These are phyloP conservation scores for Ganoderma meredithae DNA, from an alignment of 1,284 basidiomycete species.

Conservation along the genomic window DNA sequence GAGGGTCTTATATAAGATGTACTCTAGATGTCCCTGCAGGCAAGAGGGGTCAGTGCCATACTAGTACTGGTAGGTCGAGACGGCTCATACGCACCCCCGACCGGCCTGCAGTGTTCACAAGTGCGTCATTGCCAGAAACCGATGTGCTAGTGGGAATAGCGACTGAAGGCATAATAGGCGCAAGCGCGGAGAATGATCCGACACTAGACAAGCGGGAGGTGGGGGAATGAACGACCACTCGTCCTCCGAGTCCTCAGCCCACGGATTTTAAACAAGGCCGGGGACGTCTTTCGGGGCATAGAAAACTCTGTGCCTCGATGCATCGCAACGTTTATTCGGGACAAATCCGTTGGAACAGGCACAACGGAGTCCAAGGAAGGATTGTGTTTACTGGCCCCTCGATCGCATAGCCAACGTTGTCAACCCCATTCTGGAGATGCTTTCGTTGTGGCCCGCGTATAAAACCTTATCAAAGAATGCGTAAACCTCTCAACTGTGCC, in stretches of 20 bases:
- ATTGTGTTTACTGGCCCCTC: not conserved
- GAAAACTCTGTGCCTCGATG: not conserved
- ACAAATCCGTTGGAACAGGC: not conserved
- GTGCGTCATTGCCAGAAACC: not conserved
- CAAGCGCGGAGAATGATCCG: not conserved
- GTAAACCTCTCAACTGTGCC: not conserved
- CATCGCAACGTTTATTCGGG: not conserved
- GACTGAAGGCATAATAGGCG: not conserved
- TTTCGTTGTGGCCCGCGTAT: not conserved
- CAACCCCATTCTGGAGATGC: not conserved
- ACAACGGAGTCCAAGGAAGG: not conserved
- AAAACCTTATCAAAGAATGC: not conserved
- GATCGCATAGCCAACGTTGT: not conserved
- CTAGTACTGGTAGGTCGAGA: too few species aligned
- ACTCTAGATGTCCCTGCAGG: slow-evolving; percentile 34
- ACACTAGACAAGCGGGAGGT: slow-evolving; percentile 3
- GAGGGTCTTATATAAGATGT: slow-evolving; percentile 38
- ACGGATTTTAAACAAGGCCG: not conserved
- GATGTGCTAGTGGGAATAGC: not conserved
- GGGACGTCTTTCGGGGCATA: too few species aligned
- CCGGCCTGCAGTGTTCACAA: not conserved
- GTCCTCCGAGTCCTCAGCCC: not conserved
- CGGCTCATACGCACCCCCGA: not conserved
- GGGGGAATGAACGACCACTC: slow-evolving; percentile 2
- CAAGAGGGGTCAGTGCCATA: slow-evolving; percentile 3